phyloP scores from a whole-genome alignment of 139 green algal genomes.

The Dunaliella primolecta region DNA sequence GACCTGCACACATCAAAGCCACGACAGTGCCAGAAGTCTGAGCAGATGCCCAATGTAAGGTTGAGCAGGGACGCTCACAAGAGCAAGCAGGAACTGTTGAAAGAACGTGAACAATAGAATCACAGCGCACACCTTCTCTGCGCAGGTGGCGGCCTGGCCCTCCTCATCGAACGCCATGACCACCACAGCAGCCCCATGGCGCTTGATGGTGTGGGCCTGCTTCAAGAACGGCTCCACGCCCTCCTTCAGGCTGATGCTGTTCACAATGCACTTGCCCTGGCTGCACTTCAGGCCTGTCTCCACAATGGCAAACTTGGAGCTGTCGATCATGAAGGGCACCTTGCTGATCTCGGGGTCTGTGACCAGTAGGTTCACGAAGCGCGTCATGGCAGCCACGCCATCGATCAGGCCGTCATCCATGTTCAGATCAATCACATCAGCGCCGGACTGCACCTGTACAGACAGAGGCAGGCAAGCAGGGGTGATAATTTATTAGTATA shows the following conservation, averaged over 20 bases:
- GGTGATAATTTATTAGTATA: too few relatives aligned
- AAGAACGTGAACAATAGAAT: background rate
- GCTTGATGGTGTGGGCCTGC: conserved; percentile 79
- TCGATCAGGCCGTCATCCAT: conserved; percentile 98
- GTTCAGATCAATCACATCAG: conserved; percentile 97
- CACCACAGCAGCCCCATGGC: conserved; percentile 92
- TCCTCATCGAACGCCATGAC: conserved; percentile 99
- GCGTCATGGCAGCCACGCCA: conserved; percentile 90
- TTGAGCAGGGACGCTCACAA: background rate
- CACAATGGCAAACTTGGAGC: conserved; percentile 96
- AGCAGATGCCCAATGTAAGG: background rate
- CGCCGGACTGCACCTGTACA: conserved; percentile 56
- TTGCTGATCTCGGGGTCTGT: conserved; percentile 90
- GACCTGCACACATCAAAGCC: conserved; percentile 32
- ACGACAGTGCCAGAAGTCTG: too few relatives aligned
- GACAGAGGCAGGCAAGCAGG: background rate
- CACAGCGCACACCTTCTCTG: conserved; percentile 67
- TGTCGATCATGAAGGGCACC: conserved; percentile 99
- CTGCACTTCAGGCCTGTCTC: conserved; percentile 95
- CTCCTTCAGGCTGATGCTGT: conserved; percentile 98
- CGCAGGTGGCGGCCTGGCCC: conserved; percentile 69
- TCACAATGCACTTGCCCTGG: conserved; percentile 98
- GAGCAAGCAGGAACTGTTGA: background rate
- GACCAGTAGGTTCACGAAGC: conserved; percentile 96
- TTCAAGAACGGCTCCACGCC: conserved; percentile 89